Conservation (phyloP, 148 eudicot species). For the Silene uniflora region DNA sequence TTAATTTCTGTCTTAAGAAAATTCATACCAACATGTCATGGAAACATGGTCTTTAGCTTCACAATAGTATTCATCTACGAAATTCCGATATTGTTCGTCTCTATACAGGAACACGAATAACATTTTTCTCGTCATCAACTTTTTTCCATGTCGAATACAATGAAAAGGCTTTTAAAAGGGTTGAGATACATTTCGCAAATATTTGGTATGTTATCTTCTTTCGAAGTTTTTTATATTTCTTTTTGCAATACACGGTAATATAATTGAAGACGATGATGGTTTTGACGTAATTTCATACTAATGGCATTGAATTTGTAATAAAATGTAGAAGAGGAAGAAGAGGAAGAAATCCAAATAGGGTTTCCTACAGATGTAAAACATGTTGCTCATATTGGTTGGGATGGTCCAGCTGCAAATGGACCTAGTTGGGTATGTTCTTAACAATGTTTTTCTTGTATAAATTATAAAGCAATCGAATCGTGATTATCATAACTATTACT, state of each 20-base stretch:
- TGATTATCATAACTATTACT: neutral
- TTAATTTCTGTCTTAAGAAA: neutral
- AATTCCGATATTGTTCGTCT: neutral
- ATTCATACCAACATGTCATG: neutral
- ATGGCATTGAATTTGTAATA: neutral
- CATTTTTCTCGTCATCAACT: neutral
- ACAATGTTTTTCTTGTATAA: neutral
- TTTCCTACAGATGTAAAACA: conserved; percentile 47
- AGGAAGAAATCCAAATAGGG: conserved; percentile 43
- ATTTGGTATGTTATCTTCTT: conserved; percentile 4
- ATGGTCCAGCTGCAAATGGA: conserved; percentile 45
- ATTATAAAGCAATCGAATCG: neutral
- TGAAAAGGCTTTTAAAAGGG: conserved; percentile 26
- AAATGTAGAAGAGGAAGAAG: conserved; percentile 36
- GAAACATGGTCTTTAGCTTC: too few relatives aligned
- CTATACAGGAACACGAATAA: neutral
- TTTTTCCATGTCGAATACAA: neutral
- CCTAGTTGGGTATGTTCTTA: conserved; percentile 39
- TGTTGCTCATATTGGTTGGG: conserved; percentile 57
- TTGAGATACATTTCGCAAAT: conserved; percentile 24
- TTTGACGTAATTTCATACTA: neutral
- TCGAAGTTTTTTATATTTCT: neutral
- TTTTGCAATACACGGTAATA: too few relatives aligned
- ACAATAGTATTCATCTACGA: neutral
- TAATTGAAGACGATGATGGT: neutral